Evolutionary conservation across 2,329 filamentous ascomycete species (phyloP).

Genomic region (Neobulgaria alba): DNA sequence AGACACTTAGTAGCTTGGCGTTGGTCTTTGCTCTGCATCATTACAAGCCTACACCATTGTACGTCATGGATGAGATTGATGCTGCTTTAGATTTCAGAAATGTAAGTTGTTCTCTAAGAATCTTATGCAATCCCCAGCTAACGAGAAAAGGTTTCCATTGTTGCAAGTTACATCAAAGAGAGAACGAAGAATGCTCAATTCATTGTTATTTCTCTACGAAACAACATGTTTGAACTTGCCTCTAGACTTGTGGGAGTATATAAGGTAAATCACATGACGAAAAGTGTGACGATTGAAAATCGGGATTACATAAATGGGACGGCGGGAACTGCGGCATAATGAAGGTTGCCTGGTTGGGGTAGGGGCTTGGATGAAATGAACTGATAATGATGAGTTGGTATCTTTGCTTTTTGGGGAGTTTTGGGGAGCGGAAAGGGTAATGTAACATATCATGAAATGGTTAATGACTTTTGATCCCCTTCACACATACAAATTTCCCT

Average conservation of each 20-base stretch:
- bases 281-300: slow-evolving; percentile 85
- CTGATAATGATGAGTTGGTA: slow-evolving; percentile 2
- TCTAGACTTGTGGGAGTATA: slow-evolving; percentile 92
- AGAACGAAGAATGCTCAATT: slow-evolving; percentile 98
- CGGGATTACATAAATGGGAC: slow-evolving; percentile 52
- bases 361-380: background rate
- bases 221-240: slow-evolving; percentile 99
- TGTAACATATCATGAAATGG: slow-evolving; percentile 14
- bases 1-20: slow-evolving; percentile 87
- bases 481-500: too few species aligned
- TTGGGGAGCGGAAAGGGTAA: slow-evolving; percentile 3
- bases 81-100: slow-evolving; percentile 96
- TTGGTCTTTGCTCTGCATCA: slow-evolving; percentile 97
- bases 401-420: slow-evolving; percentile 7
- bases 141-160: slow-evolving; percentile 70
- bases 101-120: slow-evolving; percentile 47
- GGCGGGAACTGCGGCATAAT: slow-evolving; percentile 2
- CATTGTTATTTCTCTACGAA: slow-evolving; percentile 93
- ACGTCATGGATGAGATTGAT: slow-evolving; percentile 99
- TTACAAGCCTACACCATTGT: slow-evolving; percentile 93
- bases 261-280: slow-evolving; percentile 99
- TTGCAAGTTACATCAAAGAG: slow-evolving; percentile 98
- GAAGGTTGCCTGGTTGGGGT: too few species aligned
- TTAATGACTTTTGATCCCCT: slow-evolving; percentile 14
- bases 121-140: slow-evolving; percentile 4